Conservation (phyloP, 352 stramenopile genomes). For the Globisporangium recalcitrans region DNA sequence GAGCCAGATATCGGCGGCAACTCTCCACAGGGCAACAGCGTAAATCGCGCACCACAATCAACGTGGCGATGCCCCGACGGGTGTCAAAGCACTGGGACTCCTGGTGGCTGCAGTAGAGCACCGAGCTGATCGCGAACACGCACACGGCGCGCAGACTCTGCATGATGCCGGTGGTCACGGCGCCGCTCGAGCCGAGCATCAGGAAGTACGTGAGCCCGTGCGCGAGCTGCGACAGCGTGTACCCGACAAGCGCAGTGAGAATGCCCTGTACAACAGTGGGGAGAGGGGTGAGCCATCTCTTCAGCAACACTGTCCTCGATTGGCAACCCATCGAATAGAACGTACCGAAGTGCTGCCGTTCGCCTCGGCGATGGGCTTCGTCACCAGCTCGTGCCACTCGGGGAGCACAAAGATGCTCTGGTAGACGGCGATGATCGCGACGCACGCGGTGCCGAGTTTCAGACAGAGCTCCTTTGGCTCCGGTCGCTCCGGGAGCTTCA, state of each 20-base stretch:
- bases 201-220: constrained; percentile 85
- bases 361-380: constrained; percentile 66
- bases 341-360: constrained; percentile 52
- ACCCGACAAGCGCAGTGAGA: constrained; percentile 50
- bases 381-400: constrained; percentile 68
- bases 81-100: constrained; percentile 86
- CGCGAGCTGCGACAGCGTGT: constrained; percentile 76
- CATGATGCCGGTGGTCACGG: constrained; percentile 85
- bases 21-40: no score
- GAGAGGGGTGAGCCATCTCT: background rate
- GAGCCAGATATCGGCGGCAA: no score
- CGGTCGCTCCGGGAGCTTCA: constrained; percentile 70
- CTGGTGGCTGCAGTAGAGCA: constrained; percentile 81
- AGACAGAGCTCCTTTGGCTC: constrained; percentile 75
- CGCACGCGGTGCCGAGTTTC: constrained; percentile 69
- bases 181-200: constrained; percentile 72
- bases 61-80: constrained; percentile 72
- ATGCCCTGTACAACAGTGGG: constrained; percentile 35
- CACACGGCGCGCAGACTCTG: constrained; percentile 84
- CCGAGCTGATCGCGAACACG: constrained; percentile 77
- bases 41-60: no score
- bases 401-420: constrained; percentile 79
- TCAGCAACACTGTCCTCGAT: background rate
- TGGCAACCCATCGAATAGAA: background rate
- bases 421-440: constrained; percentile 73